Percentiles rank a stretch among this genome's conserved stretches.
Conservation (phyloP, 139 green algal species). For the Closterium sp. region DNA sequence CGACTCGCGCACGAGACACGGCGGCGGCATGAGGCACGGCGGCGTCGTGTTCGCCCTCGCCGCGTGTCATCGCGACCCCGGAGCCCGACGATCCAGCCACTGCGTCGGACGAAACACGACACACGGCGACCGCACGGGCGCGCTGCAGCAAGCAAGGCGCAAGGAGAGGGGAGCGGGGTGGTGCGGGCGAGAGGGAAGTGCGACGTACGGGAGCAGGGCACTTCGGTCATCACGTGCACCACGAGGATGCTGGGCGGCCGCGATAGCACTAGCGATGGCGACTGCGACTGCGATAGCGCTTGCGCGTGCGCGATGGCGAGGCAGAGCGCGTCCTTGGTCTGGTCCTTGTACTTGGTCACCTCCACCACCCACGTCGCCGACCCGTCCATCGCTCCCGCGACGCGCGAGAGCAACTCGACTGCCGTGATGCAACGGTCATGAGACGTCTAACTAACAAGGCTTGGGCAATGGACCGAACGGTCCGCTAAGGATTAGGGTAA, state of each 20-base stretch:
- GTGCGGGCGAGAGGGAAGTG: not conserved
- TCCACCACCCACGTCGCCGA: not conserved
- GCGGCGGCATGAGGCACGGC: not conserved
- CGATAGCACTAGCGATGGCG: no score
- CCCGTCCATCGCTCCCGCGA: not conserved
- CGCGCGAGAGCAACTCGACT: not conserved
- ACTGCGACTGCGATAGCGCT: not conserved
- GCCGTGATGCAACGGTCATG: not conserved
- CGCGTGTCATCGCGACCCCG: not conserved
- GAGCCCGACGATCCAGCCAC: no score
- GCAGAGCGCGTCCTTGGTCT: not conserved
- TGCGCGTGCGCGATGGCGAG: not conserved
- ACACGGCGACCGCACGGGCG: not conserved
- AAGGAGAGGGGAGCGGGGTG: not conserved
- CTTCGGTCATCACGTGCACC: not conserved
- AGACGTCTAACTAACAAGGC: no score
- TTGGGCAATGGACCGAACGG: no score
- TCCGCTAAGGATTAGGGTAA: no score
- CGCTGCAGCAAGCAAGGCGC: not conserved
- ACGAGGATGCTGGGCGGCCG: not conserved
- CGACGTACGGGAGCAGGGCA: not conserved
- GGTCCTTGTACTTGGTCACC: not conserved
- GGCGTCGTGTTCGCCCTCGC: not conserved
- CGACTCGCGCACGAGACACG: no score
- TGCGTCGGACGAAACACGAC: no score